Conservation (phyloP, 1,139 yeast species). For the Eremothecium gossypii region DNA sequence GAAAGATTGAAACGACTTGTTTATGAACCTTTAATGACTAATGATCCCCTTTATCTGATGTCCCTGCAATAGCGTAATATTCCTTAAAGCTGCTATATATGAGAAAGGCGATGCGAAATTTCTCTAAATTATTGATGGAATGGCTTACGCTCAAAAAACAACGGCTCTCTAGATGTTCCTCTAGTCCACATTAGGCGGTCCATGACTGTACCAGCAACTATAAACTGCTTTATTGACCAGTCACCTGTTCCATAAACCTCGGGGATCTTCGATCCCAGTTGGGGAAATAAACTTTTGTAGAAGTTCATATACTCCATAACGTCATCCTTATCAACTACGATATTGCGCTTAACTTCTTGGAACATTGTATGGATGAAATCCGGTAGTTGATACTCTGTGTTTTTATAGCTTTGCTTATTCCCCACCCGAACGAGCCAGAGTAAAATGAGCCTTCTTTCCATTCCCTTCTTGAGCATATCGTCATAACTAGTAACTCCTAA, state of each 20-base stretch:
- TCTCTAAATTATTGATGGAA: conserved; percentile 1
- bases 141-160: conserved; percentile 36
- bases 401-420: conserved; percentile 37
- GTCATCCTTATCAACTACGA: conserved; percentile 40
- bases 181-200: conserved; percentile 53
- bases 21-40: conserved; percentile 2
- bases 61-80: background rate
- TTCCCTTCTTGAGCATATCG: conserved; percentile 38
- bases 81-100: background rate
- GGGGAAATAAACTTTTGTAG: conserved; percentile 49
- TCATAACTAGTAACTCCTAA: conserved; percentile 52
- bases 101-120: background rate
- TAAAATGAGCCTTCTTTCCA: conserved; percentile 52
- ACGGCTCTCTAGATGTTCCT: conserved; percentile 51
- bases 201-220: conserved; percentile 50
- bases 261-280: conserved; percentile 45
- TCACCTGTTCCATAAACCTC: conserved; percentile 51
- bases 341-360: conserved; percentile 33
- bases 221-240: conserved; percentile 54
- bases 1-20: conserved; percentile 3
- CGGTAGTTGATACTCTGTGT: conserved; percentile 36
- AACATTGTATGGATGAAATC: conserved; percentile 43
- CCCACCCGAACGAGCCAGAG: conserved; percentile 54
- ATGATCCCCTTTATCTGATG: conserved; percentile 1
- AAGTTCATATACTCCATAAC: conserved; percentile 45